Evolutionary conservation across 768 basidiomycete species (phyloP).

Genomic region (Termitomyces sp.): DNA sequence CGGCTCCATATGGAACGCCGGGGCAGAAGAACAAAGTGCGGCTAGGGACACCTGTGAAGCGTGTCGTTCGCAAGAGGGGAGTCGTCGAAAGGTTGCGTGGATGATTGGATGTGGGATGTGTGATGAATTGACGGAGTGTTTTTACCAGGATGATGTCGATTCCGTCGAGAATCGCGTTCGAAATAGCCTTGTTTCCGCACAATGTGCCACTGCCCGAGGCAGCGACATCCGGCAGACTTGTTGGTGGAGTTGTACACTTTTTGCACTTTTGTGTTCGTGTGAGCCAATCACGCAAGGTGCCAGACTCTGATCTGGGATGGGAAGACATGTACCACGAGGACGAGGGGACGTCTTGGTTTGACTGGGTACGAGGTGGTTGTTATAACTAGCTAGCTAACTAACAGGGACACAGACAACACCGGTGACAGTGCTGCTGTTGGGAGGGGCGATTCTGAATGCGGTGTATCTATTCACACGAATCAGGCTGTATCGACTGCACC

Average conservation of each 20-base stretch:
- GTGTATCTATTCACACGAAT: slow-evolving; percentile 68
- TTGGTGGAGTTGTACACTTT: slow-evolving; percentile 62
- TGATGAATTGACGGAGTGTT: background rate
- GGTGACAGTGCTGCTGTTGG: slow-evolving; percentile 49
- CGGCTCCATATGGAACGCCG: slow-evolving; percentile 71
- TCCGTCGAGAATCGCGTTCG: slow-evolving; percentile 70
- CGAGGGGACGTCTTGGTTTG: slow-evolving; percentile 63
- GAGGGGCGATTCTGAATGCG: slow-evolving; percentile 49
- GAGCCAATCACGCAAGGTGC: slow-evolving; percentile 46
- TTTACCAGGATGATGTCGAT: slow-evolving; percentile 48
- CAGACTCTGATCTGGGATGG: slow-evolving; percentile 70
- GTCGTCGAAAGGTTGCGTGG: slow-evolving; percentile 50
- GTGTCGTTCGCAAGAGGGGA: slow-evolving; percentile 59
- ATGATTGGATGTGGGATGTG: background rate
- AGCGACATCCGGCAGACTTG: slow-evolving; percentile 56
- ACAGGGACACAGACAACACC: slow-evolving; percentile 47
- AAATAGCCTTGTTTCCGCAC: slow-evolving; percentile 78
- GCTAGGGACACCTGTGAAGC: slow-evolving; percentile 35
- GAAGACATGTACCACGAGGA: slow-evolving; percentile 72
- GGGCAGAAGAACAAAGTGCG: slow-evolving; percentile 38
- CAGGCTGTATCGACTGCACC: slow-evolving; percentile 62
- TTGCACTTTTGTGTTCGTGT: slow-evolving; percentile 63
- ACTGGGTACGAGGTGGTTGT: slow-evolving; percentile 53
- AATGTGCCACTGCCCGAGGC: slow-evolving; percentile 70
- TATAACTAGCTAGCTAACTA: background rate